Evolutionary conservation across 371 early-diverging fungal genomes (phyloP).

Genomic region (Parasitella parasitica): DNA sequence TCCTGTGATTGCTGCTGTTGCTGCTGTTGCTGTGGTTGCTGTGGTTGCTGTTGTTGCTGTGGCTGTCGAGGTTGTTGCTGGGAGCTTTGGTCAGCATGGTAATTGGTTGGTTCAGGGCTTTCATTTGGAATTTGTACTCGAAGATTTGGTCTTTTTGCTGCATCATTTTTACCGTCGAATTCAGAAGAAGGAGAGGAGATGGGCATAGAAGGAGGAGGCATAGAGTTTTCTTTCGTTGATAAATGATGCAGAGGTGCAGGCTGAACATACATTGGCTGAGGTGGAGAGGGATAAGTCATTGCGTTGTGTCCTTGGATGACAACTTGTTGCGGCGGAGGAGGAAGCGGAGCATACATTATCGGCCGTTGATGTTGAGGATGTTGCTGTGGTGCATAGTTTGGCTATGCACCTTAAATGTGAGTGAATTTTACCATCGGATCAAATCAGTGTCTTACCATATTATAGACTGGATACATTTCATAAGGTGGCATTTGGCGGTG

Average conservation of each 20-base stretch:
- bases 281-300: slow-evolving; percentile 28
- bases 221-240: neutral
- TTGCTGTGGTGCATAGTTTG: slow-evolving; percentile 2
- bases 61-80: slow-evolving; percentile 5
- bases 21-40: neutral
- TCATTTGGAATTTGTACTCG: slow-evolving; percentile 45
- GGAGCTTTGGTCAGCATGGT: neutral
- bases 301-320: slow-evolving; percentile 3
- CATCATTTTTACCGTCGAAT: neutral
- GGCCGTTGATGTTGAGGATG: slow-evolving; percentile 1
- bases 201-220: slow-evolving; percentile 4
- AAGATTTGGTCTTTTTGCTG: slow-evolving; percentile 40
- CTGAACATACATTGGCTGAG: slow-evolving; percentile 16
- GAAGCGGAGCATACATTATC: slow-evolving; percentile 6
- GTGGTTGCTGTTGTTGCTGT: neutral
- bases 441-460: slow-evolving; percentile 10
- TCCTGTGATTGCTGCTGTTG: slow-evolving; percentile 8
- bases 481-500: slow-evolving; percentile 8
- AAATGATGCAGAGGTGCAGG: neutral
- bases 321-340: slow-evolving; percentile 7
- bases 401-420: neutral
- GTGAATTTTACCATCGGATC: slow-evolving; percentile 1
- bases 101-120: slow-evolving; percentile 8
- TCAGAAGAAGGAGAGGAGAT: slow-evolving; percentile 12
- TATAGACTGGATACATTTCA: slow-evolving; percentile 22